These are phyloP conservation scores for Camellia oleifera DNA, from an alignment of 179 eudicot genomes.

Conservation along the genomic window DNA sequence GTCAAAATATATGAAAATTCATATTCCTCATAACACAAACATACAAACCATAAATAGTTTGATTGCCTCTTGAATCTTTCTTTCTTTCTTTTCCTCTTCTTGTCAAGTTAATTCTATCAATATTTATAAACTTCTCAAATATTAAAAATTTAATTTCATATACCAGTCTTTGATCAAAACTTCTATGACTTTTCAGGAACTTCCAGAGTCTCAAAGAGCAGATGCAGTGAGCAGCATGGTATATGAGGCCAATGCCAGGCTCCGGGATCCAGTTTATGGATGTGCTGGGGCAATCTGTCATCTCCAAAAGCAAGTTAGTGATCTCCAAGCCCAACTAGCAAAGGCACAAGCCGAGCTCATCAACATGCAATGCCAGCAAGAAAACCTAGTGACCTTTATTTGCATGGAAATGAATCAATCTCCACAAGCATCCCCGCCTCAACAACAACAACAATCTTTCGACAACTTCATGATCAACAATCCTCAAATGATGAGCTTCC, in stretches of 20 bases:
- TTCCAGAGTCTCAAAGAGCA: conserved; percentile 60
- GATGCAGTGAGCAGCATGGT: conserved; percentile 89
- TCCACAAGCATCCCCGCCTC: not conserved
- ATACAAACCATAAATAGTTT: too few relatives aligned
- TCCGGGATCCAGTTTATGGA: conserved; percentile 73
- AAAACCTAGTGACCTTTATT: not conserved
- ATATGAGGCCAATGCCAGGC: conserved; percentile 72
- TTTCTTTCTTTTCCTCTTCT: too few relatives aligned
- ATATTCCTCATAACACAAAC: too few relatives aligned
- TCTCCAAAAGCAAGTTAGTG: conserved; percentile 61
- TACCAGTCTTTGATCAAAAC: too few relatives aligned
- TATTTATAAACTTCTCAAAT: too few relatives aligned
- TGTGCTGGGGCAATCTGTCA: conserved; percentile 63
- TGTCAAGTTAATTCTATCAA: too few relatives aligned
- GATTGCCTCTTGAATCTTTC: too few relatives aligned
- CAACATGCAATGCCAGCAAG: conserved; percentile 13
- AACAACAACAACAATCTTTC: not conserved
- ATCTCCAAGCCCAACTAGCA: conserved; percentile 39
- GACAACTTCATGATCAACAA: not conserved
- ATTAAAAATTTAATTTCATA: too few relatives aligned
- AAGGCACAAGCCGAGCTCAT: conserved; percentile 6
- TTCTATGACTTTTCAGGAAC: conserved; percentile 30
- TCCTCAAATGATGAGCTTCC: not conserved
- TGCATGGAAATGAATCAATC: conserved; percentile 9
- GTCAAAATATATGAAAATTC: too few relatives aligned